Percentiles rank a stretch among this genome's conserved stretches.
Conservation (phyloP, 2,329 filamentous ascomycete species). For the Aspergillus awamori region DNA sequence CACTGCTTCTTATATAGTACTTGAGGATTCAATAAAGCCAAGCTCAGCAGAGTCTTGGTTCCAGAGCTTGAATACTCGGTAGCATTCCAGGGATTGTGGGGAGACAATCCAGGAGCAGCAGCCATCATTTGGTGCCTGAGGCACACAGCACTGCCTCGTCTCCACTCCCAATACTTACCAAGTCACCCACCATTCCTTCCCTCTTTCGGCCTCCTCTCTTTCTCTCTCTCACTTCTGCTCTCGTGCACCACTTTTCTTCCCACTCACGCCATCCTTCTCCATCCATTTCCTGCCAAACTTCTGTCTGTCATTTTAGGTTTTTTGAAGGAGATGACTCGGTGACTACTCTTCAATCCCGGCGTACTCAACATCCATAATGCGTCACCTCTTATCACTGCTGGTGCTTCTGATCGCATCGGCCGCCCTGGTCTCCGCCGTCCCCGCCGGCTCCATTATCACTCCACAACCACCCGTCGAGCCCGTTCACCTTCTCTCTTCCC, state of each 20-base stretch:
- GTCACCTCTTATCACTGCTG: constrained; percentile 19
- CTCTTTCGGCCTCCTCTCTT: background rate
- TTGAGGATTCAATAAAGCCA: no score
- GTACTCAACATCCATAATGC: constrained; percentile 15
- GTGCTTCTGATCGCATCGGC: constrained; percentile 23
- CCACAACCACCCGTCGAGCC: constrained; percentile 36
- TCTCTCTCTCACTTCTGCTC: background rate
- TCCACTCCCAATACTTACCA: background rate
- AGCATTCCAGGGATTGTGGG: no score
- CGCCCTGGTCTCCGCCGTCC: constrained; percentile 33
- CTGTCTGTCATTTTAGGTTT: background rate
- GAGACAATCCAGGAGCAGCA: no score
- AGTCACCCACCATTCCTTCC: constrained; percentile 1
- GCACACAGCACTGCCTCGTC: background rate
- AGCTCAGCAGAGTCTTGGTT: no score
- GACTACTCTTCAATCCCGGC: background rate
- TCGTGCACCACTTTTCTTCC: background rate
- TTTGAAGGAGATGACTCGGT: background rate
- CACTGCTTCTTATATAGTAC: background rate
- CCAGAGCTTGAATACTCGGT: no score
- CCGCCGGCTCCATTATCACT: constrained; percentile 41
- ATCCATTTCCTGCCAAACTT: background rate
- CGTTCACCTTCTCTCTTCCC: constrained; percentile 30
- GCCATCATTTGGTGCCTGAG: background rate
- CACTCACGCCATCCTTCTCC: background rate